A percentile compares a stretch with the other conserved stretches of the same genome.
phyloP scores from a whole-genome alignment of 2,329 filamentous ascomycete genomes.

The Coniosporium tulheliwenetii region DNA sequence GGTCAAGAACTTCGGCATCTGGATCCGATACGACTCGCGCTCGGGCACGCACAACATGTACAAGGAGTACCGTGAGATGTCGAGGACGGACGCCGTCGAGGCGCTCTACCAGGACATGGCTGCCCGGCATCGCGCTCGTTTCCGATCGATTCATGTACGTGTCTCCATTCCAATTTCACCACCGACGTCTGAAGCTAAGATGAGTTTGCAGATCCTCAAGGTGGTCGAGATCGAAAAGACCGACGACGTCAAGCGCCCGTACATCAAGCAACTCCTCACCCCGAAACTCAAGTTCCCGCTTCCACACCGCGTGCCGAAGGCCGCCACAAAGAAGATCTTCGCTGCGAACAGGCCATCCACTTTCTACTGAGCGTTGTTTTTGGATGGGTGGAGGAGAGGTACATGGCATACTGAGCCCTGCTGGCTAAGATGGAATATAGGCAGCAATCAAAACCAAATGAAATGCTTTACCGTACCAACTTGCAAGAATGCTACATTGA shows the following conservation, averaged over 20 bases:
- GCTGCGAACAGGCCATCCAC: slow-evolving; percentile 85
- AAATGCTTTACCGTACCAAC: neutral
- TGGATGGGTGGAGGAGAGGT: no score
- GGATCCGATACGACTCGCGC: slow-evolving; percentile 99
- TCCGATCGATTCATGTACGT: slow-evolving; percentile 96
- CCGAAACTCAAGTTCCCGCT: slow-evolving; percentile 98
- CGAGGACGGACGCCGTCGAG: slow-evolving; percentile 87
- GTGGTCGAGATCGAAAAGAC: slow-evolving; percentile 93
- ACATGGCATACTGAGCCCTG: slow-evolving; percentile 51
- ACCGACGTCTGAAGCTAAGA: slow-evolving; percentile 2
- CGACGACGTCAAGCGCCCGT: slow-evolving; percentile 90
- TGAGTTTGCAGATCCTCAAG: slow-evolving; percentile 65
- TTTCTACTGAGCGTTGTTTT: slow-evolving; percentile 65
- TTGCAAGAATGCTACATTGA: no score
- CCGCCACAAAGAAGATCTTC: slow-evolving; percentile 79
- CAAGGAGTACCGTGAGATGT: slow-evolving; percentile 99
- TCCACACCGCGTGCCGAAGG: slow-evolving; percentile 84
- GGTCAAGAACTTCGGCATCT: slow-evolving; percentile 99
- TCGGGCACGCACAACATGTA: slow-evolving; percentile 99
- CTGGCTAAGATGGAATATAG: neutral
- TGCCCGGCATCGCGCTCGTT: slow-evolving; percentile 92
- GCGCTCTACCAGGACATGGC: slow-evolving; percentile 99
- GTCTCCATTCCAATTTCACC: slow-evolving; percentile 3
- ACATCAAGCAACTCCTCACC: slow-evolving; percentile 95
- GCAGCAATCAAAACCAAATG: neutral